phyloP scores from a whole-genome alignment of 1,139 yeast genomes.

The Saccharomyces hybrid region DNA sequence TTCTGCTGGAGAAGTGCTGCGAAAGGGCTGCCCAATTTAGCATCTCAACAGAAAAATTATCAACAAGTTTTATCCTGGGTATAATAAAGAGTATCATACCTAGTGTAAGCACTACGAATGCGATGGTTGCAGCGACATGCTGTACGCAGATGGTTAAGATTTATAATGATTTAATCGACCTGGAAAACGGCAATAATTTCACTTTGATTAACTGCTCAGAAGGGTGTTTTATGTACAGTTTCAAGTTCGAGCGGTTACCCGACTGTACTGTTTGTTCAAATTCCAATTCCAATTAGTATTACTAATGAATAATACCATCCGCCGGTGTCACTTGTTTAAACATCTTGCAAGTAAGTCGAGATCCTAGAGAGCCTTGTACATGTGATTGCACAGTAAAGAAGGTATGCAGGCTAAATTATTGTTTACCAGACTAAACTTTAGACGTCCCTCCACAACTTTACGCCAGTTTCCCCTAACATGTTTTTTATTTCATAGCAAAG shows the following conservation, averaged over 20 bases:
- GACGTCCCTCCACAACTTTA: background rate
- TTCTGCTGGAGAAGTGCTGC: slow-evolving; percentile 53
- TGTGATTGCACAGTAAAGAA: background rate
- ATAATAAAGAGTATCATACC: slow-evolving; percentile 91
- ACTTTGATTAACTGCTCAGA: slow-evolving; percentile 84
- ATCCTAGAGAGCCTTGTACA: background rate
- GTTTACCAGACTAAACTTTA: background rate
- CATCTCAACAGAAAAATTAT: slow-evolving; percentile 56
- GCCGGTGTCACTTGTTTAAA: slow-evolving; percentile 6
- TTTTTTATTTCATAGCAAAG: background rate
- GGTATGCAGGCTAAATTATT: background rate
- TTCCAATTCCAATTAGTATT: background rate
- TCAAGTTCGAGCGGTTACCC: slow-evolving; percentile 49
- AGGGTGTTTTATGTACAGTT: slow-evolving; percentile 68
- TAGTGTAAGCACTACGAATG: slow-evolving; percentile 90
- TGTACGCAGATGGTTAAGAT: slow-evolving; percentile 83
- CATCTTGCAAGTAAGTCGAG: background rate
- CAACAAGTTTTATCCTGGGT: slow-evolving; percentile 67
- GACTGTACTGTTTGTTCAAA: slow-evolving; percentile 62
- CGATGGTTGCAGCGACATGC: slow-evolving; percentile 85
- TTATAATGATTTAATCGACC: slow-evolving; percentile 36
- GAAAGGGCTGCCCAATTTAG: slow-evolving; percentile 56
- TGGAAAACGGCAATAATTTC: slow-evolving; percentile 50
- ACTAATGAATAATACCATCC: slow-evolving; percentile 35
- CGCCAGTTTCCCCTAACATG: background rate